A percentile compares a stretch with the other conserved stretches of the same genome.
phyloP scores from a whole-genome alignment of 768 basidiomycete genomes.

The Leccinum fibrillosum region DNA sequence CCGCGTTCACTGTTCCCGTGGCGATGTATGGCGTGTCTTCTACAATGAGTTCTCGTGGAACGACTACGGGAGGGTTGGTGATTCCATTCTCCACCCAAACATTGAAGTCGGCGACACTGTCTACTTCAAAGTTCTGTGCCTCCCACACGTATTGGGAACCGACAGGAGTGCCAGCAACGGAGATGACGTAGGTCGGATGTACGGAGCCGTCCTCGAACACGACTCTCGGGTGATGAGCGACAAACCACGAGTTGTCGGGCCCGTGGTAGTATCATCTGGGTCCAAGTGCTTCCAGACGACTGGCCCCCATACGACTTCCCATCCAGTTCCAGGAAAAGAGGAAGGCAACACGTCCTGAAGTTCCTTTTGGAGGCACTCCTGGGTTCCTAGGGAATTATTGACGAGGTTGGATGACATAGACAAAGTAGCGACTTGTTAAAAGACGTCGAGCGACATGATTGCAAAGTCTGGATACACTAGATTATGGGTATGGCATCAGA shows the following conservation, averaged over 20 bases:
- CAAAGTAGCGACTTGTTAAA: background rate
- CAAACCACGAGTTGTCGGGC: slow-evolving; percentile 14
- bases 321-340: background rate
- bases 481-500: background rate
- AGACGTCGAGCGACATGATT: background rate
- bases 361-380: background rate
- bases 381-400: background rate
- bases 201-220: background rate
- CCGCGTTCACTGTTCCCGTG: background rate
- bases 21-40: background rate
- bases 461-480: background rate
- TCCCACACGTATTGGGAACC: background rate
- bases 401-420: background rate
- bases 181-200: slow-evolving; percentile 10
- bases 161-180: slow-evolving; percentile 8
- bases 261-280: background rate
- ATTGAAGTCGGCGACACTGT: slow-evolving; percentile 1
- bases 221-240: slow-evolving; percentile 5
- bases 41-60: background rate
- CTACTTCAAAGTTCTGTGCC: slow-evolving; percentile 8
- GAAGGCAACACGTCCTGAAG: background rate
- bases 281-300: slow-evolving; percentile 2
- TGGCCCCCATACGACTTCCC: slow-evolving; percentile 13
- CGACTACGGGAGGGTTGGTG: background rate
- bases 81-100: slow-evolving; percentile 1